Conservation (phyloP, 2,329 filamentous ascomycete genomes). For the Talaromyces sp. region DNA sequence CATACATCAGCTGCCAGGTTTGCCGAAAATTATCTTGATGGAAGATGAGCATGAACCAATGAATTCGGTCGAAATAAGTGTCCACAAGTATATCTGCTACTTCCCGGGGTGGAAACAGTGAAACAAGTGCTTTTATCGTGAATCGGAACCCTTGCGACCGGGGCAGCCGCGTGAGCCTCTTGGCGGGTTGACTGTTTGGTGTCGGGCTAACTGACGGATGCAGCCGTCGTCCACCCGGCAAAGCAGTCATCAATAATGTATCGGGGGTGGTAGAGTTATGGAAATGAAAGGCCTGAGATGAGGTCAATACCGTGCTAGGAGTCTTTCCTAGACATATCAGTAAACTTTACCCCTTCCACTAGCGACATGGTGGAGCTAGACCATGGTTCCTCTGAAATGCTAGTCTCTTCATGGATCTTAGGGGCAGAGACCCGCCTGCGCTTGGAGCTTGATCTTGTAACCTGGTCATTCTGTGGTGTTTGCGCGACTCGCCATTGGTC, state of each 20-base stretch:
- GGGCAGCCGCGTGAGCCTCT: no score
- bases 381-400: neutral
- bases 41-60: slow-evolving; percentile 46
- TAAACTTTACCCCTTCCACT: neutral
- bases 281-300: neutral
- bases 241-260: neutral
- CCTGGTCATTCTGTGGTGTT: neutral
- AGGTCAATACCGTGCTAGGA: neutral
- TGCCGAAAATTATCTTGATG: slow-evolving; percentile 37
- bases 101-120: slow-evolving; percentile 26
- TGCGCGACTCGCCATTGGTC: neutral
- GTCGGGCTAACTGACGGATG: neutral
- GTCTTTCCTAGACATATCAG: no score
- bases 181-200: neutral
- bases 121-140: slow-evolving; percentile 9
- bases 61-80: slow-evolving; percentile 43
- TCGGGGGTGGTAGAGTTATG: neutral
- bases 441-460: neutral
- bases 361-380: neutral
- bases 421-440: neutral
- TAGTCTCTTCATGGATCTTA: neutral
- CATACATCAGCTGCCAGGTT: slow-evolving; percentile 22
- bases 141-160: slow-evolving; percentile 1
- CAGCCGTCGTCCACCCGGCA: neutral
- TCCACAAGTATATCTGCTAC: slow-evolving; percentile 33